Base-by-base conservation (phyloP, 2,329 filamentous ascomycete genomes). In the Pyricularia grisea region DNA sequence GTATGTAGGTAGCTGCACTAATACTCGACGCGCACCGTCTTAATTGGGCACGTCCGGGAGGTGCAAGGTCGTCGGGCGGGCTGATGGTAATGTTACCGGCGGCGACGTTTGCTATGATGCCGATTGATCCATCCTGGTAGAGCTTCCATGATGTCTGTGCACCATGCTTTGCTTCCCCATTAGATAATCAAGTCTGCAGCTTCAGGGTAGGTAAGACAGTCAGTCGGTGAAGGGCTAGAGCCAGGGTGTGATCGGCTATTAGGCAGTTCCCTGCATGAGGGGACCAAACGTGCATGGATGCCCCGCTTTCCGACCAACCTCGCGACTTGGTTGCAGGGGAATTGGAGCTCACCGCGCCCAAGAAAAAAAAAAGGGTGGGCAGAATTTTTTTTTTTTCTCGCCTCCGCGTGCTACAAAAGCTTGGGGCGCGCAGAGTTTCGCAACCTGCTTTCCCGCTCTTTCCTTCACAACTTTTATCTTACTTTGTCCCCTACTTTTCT, bases 401-500 rank as follows among this genome's bases (percentile, higher is more conserved):
- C 42, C 42, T 55, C 42, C 42, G 42, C 20, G 42, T 55, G 20
- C 17, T 55, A 55, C 42, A 55, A 55, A 55, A 55, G 42, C 42
- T 9, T 55, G 20, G 42, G 14, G 17, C 42, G 42, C 42, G 42
- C 42, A 55, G 17, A 55, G 17, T 42, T 55, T 60, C 25, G 12
- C 61, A 9, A 14, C 33, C 20, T 36, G n/a, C 4, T 12, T 23
- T 65, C 64, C 64, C 30, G n/a, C 30, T 36, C 42, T 14, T 30
- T 66, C 65, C 20, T 25, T 50, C 31, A 66, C 20, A 36, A 14
- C 65, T 25, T 25, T 42, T 66, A 9, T 30, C 33, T 66, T 14
- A n/a, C 66, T 55, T 31, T 27, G 2, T n/a, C 27, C 42, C 42
- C 63, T 66, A 65, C 67, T 69, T 69, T 71, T 69, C 58, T 42